Evolutionary conservation across 345 rosid species (phyloP), one percentile per base, ranked within the genome.

Genomic region (Pistacia vera): DNA sequence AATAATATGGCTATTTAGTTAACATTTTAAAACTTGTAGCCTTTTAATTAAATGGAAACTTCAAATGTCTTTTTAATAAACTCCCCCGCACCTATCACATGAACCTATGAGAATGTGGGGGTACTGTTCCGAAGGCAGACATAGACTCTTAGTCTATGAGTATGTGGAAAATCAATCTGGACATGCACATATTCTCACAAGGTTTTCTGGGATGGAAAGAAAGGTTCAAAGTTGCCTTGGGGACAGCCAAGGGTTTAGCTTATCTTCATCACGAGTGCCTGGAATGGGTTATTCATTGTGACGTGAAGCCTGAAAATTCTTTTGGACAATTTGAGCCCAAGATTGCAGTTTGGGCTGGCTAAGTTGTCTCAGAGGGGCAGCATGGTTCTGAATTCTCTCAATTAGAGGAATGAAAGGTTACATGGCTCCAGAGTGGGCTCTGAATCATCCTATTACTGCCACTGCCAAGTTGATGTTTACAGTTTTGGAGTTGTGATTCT

Each of bases 241-340:
- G 93, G 66, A 81, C 91, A 6, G 90, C 91, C 46, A 84, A 83
- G 58, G 90, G 87, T 48, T 78, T 88, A 71, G 89, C 91, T 41
- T 86, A 90, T 71, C 78, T 88, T 71, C 94, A 90, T 77, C 86
- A 86, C n/a, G 92, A 86, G 52, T 90, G 90, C 71, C 81, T 86
- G 35, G 90, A 88, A 55, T 84, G 87, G 81, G 83, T 90, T 62
- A 75, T 88, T 36, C 94, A 90, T 52, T 90, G 93, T 5, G 92
- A 90, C 64, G 84, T 88, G 25, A 88, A 90, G 74, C 90, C 94
- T n/a, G 88, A 86, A 64, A 90, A 88, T 74, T 60, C 81, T 90
- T 63, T 82, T 90, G 22, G 89, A 86, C 54, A 73, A 16, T 84
- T 82, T 25, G 83, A 86, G 49, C 86, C 92, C 38, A 89, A 86